Conservation (phyloP, 164 flowering plant species). For the Tetrastigma voinierianum region DNA sequence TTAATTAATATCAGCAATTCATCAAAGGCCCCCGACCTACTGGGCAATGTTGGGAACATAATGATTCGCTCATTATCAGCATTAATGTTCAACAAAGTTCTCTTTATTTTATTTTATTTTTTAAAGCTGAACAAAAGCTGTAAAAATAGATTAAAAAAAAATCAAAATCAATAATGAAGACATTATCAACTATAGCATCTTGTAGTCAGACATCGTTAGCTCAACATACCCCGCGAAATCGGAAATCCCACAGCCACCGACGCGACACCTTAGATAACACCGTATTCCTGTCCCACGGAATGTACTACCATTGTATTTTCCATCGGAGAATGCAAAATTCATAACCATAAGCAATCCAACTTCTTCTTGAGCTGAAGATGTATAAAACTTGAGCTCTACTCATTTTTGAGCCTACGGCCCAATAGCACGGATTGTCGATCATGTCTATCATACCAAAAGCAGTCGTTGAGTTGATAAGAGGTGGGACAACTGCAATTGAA, state of each 20-base stretch:
- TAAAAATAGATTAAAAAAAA: neutral
- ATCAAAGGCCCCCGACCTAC: too few relatives aligned
- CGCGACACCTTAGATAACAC: conserved; percentile 43
- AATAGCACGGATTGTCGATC: conserved; percentile 51
- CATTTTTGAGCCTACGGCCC: conserved; percentile 40
- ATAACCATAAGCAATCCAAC: conserved; percentile 43
- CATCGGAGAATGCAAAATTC: conserved; percentile 50
- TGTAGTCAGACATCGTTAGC: conserved; percentile 3
- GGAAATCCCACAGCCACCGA: conserved; percentile 58
- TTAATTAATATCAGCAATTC: too few relatives aligned
- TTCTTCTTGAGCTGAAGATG: conserved; percentile 28
- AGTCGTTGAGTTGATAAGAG: conserved; percentile 18
- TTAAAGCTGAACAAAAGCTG: neutral
- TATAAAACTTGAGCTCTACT: conserved; percentile 64
- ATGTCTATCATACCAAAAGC: conserved; percentile 37
- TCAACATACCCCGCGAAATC: conserved; percentile 34
- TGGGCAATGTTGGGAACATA: neutral
- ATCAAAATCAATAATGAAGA: conserved; percentile 22
- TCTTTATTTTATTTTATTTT: too few relatives aligned
- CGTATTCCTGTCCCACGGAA: conserved; percentile 45
- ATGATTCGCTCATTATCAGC: too few relatives aligned
- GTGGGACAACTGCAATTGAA: conserved; percentile 19
- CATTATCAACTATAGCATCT: conserved; percentile 33
- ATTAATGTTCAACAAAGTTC: too few relatives aligned
- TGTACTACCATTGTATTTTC: conserved; percentile 57